Evolutionary conservation across 108 stramenopile species (phyloP).

Genomic region (Discostella stelligeroides): DNA sequence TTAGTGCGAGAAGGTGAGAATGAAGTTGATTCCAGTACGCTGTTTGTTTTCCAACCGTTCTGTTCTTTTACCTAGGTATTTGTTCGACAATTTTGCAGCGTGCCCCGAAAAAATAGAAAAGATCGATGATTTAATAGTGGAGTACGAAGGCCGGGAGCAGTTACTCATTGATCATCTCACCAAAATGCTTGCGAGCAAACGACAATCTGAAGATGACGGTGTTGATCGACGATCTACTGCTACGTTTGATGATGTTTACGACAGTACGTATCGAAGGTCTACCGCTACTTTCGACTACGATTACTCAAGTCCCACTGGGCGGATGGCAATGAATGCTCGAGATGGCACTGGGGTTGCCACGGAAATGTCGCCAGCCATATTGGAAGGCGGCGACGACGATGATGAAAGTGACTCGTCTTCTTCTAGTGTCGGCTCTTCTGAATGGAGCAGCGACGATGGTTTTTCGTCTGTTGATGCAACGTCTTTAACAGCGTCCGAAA

Average conservation of each 20-base stretch:
- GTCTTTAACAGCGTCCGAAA: not conserved
- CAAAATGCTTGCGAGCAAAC: slow-evolving; percentile 52
- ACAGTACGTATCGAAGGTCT: too few species aligned
- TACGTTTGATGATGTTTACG: not conserved
- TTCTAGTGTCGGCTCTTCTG: slow-evolving; percentile 1
- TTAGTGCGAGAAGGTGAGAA: slow-evolving; percentile 49
- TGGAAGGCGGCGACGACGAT: not conserved
- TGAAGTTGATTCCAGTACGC: not conserved
- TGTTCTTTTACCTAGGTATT: too few species aligned
- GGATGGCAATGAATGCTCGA: too few species aligned
- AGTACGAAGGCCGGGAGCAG: slow-evolving; percentile 65
- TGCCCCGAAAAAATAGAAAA: slow-evolving; percentile 62
- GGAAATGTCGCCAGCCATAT: too few species aligned
- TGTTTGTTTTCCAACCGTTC: too few species aligned
- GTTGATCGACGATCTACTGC: not conserved
- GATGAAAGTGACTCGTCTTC: not conserved
- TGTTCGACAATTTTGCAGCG: not conserved
- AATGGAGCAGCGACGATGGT: slow-evolving; percentile 34
- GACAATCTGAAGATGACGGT: not conserved
- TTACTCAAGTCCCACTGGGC: not conserved
- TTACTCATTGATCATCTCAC: slow-evolving; percentile 59
- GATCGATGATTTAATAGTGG: slow-evolving; percentile 66
- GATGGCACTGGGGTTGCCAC: not conserved
- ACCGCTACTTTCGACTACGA: not conserved
- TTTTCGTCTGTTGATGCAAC: slow-evolving; percentile 47